Percentiles rank a stretch among this genome's conserved stretches.
Evolutionary conservation across 345 rosid genomes (phyloP).

Genomic region (Toxicodendron radicans): DNA sequence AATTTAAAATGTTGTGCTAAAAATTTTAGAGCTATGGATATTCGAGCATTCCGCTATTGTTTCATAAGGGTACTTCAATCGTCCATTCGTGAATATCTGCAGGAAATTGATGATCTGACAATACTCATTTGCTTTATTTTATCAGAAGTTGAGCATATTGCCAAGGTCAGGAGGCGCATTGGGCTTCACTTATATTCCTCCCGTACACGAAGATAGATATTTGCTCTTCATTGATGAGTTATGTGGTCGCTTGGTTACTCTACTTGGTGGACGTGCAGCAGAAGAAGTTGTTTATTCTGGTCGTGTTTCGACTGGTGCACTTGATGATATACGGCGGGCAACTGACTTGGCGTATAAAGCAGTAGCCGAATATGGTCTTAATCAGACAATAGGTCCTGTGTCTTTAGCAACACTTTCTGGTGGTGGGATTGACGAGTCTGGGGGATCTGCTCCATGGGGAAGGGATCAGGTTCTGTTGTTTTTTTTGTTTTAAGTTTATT

Average conservation of each 20-base stretch:
- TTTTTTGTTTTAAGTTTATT: background rate
- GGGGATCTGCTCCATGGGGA: slow-evolving; percentile 70
- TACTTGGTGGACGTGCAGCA: slow-evolving; percentile 98
- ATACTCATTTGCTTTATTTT: slow-evolving; percentile 15
- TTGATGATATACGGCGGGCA: slow-evolving; percentile 93
- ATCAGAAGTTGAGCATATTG: slow-evolving; percentile 91
- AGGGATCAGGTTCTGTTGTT: slow-evolving; percentile 69
- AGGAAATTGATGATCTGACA: slow-evolving; percentile 4
- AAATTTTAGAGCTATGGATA: background rate
- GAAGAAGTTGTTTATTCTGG: slow-evolving; percentile 92
- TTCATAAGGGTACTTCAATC: background rate
- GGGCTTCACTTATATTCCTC: slow-evolving; percentile 88
- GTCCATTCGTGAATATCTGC: background rate
- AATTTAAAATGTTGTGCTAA: background rate
- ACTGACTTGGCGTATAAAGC: slow-evolving; percentile 98
- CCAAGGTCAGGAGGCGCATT: slow-evolving; percentile 98
- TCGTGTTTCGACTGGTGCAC: slow-evolving; percentile 88
- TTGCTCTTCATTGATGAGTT: slow-evolving; percentile 91
- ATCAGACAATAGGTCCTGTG: slow-evolving; percentile 76
- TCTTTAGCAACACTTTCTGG: slow-evolving; percentile 82
- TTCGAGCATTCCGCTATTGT: background rate
- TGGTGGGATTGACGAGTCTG: slow-evolving; percentile 85
- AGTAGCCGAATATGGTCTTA: slow-evolving; percentile 97
- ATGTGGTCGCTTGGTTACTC: slow-evolving; percentile 92
- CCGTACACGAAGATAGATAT: slow-evolving; percentile 84